Conservation (phyloP, 2,329 filamentous ascomycete genomes). For the Nemania sp. region DNA sequence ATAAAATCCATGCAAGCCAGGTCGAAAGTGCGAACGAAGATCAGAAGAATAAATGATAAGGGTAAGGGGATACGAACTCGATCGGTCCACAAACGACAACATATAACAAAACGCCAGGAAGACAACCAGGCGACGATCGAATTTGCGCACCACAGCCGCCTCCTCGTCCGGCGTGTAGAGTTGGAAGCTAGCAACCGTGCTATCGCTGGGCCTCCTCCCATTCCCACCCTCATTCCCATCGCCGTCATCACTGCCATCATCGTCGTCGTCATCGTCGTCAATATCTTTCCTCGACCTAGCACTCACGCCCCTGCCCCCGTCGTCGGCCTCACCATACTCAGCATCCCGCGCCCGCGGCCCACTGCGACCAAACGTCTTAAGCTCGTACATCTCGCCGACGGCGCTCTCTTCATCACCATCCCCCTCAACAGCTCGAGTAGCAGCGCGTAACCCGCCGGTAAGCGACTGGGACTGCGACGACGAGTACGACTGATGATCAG, state of each 20-base stretch:
- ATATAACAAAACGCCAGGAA: constrained; percentile 84
- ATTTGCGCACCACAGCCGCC: constrained; percentile 67
- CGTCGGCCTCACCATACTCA: constrained; percentile 4
- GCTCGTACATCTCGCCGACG: constrained; percentile 27
- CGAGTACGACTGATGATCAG: too few species aligned
- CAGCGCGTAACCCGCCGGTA: too few species aligned
- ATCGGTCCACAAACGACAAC: constrained; percentile 82
- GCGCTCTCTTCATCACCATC: background rate
- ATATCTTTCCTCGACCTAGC: too few species aligned
- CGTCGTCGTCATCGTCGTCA: constrained; percentile 8
- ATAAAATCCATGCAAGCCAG: too few species aligned
- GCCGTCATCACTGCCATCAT: constrained; percentile 7
- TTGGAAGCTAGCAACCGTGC: constrained; percentile 32
- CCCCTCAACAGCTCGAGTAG: too few species aligned
- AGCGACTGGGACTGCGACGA: too few species aligned
- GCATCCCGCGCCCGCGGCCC: background rate
- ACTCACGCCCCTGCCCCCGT: background rate
- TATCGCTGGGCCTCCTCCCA: constrained; percentile 24
- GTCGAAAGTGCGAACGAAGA: constrained; percentile 21
- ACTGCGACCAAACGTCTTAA: constrained; percentile 19
- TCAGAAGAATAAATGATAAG: too few species aligned
- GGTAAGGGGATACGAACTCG: too few species aligned
- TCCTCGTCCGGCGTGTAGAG: constrained; percentile 70
- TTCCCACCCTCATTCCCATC: constrained; percentile 5
- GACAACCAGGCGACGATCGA: constrained; percentile 76